These are phyloP conservation scores for Pichia heedii DNA, from an alignment of 805 yeast species.

Conservation along the genomic window DNA sequence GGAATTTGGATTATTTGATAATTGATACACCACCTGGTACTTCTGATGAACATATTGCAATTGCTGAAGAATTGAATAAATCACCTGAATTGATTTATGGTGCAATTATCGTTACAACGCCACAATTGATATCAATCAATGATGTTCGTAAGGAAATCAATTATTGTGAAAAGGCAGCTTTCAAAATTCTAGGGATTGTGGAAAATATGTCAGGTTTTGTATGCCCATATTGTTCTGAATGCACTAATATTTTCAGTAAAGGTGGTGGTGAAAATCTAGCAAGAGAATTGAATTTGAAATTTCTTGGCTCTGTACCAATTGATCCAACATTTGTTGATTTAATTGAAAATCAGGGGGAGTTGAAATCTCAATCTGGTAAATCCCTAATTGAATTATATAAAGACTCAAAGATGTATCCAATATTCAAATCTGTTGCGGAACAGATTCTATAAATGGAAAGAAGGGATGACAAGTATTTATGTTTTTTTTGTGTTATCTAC, in stretches of 20 bases:
- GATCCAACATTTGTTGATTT: conserved; percentile 86
- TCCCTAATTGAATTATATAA: conserved; percentile 31
- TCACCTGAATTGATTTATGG: conserved; percentile 66
- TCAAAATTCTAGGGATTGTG: conserved; percentile 72
- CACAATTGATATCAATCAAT: conserved; percentile 86
- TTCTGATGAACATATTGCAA: conserved; percentile 94
- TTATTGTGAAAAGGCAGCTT: conserved; percentile 80
- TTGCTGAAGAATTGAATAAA: conserved; percentile 78
- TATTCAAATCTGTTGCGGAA: conserved; percentile 39
- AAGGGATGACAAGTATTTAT: background rate
- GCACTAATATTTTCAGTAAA: conserved; percentile 82
- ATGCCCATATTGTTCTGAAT: conserved; percentile 89
- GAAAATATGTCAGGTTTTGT: conserved; percentile 97
- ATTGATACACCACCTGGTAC: conserved; percentile 99
- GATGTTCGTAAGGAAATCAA: conserved; percentile 93
- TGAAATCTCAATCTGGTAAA: conserved; percentile 33
- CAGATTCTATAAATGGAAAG: conserved; percentile 19
- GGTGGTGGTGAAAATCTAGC: conserved; percentile 86
- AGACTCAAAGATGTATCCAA: conserved; percentile 29
- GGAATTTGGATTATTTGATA: conserved; percentile 62
- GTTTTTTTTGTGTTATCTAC: too few species aligned
- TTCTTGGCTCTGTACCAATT: conserved; percentile 83
- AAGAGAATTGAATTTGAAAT: conserved; percentile 49
- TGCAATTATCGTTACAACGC: conserved; percentile 92
- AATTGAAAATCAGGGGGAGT: conserved; percentile 74